Conservation (phyloP, 441 rosid genomes). For the Croton laevigatus region DNA sequence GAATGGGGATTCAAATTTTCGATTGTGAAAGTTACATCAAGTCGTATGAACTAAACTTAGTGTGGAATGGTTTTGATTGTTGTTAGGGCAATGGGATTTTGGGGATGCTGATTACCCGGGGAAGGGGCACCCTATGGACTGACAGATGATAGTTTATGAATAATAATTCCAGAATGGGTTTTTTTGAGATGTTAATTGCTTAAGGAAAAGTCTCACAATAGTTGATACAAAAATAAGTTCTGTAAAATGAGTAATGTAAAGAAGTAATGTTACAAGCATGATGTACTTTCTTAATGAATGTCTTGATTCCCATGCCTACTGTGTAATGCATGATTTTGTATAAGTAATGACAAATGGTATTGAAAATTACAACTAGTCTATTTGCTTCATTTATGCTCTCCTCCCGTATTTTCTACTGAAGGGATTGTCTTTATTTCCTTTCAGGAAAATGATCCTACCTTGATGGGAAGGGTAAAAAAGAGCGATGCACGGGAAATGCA, state of each 20-base stretch:
- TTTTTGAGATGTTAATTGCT: no score
- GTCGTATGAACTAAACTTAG: not conserved
- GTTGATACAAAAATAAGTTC: not conserved
- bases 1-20: no score
- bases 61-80: not conserved
- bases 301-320: not conserved
- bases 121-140: no score
- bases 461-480: constrained; percentile 77
- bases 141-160: no score
- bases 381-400: not conserved
- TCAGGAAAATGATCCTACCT: constrained; percentile 94
- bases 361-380: not conserved
- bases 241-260: not conserved
- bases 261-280: not conserved
- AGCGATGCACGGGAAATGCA: constrained; percentile 99
- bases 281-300: not conserved
- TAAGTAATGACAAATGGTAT: not conserved
- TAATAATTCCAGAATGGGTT: no score
- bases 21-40: not conserved
- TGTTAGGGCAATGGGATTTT: no score
- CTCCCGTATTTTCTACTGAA: constrained; percentile 10
- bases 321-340: not conserved
- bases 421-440: constrained; percentile 2
- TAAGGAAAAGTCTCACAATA: not conserved
- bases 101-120: no score